Base-by-base conservation (phyloP, 306 rosid genomes). In the Myrica gale region DNA sequence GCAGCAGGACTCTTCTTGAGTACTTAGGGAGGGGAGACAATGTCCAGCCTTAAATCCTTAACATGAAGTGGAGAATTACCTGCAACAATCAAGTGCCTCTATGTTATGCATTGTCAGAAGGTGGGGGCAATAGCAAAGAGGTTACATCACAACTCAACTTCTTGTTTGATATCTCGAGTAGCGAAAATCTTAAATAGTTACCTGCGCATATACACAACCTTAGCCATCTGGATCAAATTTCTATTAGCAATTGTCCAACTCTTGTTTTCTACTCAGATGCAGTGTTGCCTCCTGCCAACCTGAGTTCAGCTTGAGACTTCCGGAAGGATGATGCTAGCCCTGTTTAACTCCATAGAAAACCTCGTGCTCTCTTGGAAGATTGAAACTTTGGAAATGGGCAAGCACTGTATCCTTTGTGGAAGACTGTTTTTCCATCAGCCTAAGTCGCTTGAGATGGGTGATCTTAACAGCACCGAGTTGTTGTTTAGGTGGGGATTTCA, bases 131-230 rank as follows among this genome's bases (percentile, higher is more conserved):
- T 81, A 50, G 69, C 74, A 44, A 23, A 51, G 68, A 51, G 61
- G 13, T 52, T 70, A 23, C 76, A 69, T 39, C 1, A 58, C 48
- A 16, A 75, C 60, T 54, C 69, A 26, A 23, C 26, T 23, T 23
- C 26, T 23, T 23, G 26, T 23, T 26, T 26, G 32, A 26, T 26
- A 26, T 26, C 32, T 26, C 32, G 32, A 26, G 81, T 69, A 42
- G 45, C 47, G 26, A 23, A 23, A 77, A 70, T 17, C 75, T 77
- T 50, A 69, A 58, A 57, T 46, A 51, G 48, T 58, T 69, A 13
- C 71, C 81, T n/a, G 21, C n/a, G 23, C 75, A 71, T 50, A 11
- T 77, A 39, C 62, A 69, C 42, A 32, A 45, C 81, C 81, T 77
- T 20, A 26, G 5, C 50, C 32, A 5, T 47, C 63, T 81, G 19